Evolutionary conservation across 1,284 basidiomycete genomes (phyloP).

Genomic region (Baeospora myosura): DNA sequence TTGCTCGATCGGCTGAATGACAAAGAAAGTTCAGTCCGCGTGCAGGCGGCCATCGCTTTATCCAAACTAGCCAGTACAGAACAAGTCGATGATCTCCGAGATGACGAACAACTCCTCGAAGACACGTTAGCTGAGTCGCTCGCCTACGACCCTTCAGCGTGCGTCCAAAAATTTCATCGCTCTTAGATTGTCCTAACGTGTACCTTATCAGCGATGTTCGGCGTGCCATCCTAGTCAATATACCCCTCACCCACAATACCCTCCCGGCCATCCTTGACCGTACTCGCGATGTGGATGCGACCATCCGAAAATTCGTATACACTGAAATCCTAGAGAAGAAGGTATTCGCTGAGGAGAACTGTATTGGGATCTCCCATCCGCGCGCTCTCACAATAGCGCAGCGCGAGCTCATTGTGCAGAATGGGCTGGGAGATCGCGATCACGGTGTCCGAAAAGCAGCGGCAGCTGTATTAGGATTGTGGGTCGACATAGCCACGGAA

Average conservation of each 20-base stretch:
- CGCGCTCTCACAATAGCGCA: constrained; percentile 68
- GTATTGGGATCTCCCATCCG: constrained; percentile 63
- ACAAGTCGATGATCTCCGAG: constrained; percentile 57
- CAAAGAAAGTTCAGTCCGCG: constrained; percentile 79
- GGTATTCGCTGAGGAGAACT: no score
- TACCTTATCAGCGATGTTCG: constrained; percentile 71
- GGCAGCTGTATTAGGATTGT: constrained; percentile 67
- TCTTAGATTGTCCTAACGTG: constrained; percentile 1
- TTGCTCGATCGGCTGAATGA: constrained; percentile 79
- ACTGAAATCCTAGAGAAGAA: constrained; percentile 56
- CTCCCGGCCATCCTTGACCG: constrained; percentile 71
- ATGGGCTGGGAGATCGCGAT: constrained; percentile 87
- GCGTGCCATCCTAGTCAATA: constrained; percentile 76
- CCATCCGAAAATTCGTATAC: constrained; percentile 80
- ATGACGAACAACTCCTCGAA: constrained; percentile 58
- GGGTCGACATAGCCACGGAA: constrained; percentile 56
- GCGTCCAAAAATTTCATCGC: constrained; percentile 24
- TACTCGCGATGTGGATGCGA: constrained; percentile 80
- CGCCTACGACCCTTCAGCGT: constrained; percentile 75
- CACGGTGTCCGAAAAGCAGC: constrained; percentile 75
- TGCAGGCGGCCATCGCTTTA: constrained; percentile 81
- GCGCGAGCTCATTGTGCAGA: constrained; percentile 70
- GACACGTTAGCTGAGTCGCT: constrained; percentile 72
- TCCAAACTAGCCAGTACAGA: constrained; percentile 80
- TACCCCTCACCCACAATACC: constrained; percentile 57